Evolutionary conservation across 2,329 filamentous ascomycete species (phyloP).

Genomic region (Phialemonium atrogriseum): DNA sequence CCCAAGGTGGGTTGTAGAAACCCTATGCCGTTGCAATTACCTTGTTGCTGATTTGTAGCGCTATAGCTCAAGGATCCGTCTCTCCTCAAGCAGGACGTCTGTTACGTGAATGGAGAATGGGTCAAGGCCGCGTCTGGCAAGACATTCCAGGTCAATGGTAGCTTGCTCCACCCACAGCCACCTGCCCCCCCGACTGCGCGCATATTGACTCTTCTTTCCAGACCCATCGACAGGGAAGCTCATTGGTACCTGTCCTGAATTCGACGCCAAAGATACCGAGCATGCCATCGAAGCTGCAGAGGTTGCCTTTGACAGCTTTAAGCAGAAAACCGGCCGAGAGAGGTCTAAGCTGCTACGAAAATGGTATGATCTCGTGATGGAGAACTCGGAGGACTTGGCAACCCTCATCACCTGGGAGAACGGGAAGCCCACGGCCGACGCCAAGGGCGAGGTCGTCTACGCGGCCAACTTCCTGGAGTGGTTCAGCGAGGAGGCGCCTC

Average conservation of each 20-base stretch:
- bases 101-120: conserved; percentile 92
- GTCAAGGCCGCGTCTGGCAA: conserved; percentile 75
- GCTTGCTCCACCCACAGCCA: neutral
- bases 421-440: conserved; percentile 72
- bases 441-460: conserved; percentile 63
- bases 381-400: conserved; percentile 72
- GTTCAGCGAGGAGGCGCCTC: conserved; percentile 73
- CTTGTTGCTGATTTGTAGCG: neutral
- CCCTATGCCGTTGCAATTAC: neutral
- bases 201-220: conserved; percentile 18
- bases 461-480: conserved; percentile 71
- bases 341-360: conserved; percentile 65
- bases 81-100: conserved; percentile 73
- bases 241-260: conserved; percentile 81
- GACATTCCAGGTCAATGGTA: conserved; percentile 80
- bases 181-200: neutral
- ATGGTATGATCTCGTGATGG: conserved; percentile 75
- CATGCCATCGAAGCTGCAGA: conserved; percentile 77
- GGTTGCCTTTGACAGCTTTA: conserved; percentile 64
- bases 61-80: conserved; percentile 68
- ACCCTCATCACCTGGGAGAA: conserved; percentile 86
- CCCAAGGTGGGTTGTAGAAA: conserved; percentile 28
- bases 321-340: conserved; percentile 64
- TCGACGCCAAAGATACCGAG: conserved; percentile 68
- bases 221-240: conserved; percentile 77